Conservation (phyloP, 2,329 filamentous ascomycete genomes). For the Clarireedia hainanense region DNA sequence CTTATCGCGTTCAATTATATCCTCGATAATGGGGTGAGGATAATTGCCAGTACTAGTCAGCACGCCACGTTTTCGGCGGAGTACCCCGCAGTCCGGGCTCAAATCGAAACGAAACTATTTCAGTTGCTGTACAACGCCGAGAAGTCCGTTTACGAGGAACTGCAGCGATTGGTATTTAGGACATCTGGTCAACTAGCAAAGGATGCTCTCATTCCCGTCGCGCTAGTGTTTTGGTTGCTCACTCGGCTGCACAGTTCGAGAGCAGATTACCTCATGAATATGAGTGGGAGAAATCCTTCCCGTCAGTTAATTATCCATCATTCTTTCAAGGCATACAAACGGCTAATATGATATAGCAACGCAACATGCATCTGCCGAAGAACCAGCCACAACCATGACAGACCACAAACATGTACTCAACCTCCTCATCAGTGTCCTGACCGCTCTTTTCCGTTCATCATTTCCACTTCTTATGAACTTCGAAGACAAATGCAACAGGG, state of each 20-base stretch:
- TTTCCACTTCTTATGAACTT: slow-evolving; percentile 22
- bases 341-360: background rate
- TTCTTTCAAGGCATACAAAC: background rate
- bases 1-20: slow-evolving; percentile 14
- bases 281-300: slow-evolving; percentile 12
- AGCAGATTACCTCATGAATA: slow-evolving; percentile 17
- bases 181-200: slow-evolving; percentile 18
- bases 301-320: slow-evolving; percentile 6
- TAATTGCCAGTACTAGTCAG: background rate
- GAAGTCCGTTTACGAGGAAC: slow-evolving; percentile 17
- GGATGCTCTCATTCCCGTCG: slow-evolving; percentile 22
- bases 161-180: slow-evolving; percentile 23
- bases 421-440: slow-evolving; percentile 21
- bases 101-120: slow-evolving; percentile 24
- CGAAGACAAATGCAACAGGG: slow-evolving; percentile 17
- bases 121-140: slow-evolving; percentile 18
- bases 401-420: slow-evolving; percentile 18
- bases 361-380: background rate
- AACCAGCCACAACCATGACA: slow-evolving; percentile 7
- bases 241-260: slow-evolving; percentile 17
- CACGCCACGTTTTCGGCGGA: background rate
- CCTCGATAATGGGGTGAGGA: slow-evolving; percentile 19
- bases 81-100: slow-evolving; percentile 13
- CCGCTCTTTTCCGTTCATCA: slow-evolving; percentile 21
- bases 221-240: slow-evolving; percentile 22